Percentiles rank a stretch among this genome's conserved stretches.
Evolutionary conservation across 352 stramenopile genomes (phyloP).

Genomic region (Phytophthora citricola): DNA sequence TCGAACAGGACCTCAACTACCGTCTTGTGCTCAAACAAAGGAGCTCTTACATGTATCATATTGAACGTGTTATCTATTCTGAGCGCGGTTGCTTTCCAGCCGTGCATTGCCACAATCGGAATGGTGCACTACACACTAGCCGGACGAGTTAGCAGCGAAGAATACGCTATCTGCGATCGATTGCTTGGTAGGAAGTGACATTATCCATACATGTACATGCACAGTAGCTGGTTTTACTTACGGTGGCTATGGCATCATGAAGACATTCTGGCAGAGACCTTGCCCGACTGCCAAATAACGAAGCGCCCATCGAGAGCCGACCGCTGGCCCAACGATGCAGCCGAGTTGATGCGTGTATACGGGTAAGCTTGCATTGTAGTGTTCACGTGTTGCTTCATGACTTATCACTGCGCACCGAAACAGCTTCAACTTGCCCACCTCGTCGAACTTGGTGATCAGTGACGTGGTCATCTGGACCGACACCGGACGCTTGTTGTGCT

Average conservation of each 20-base stretch:
- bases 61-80: slow-evolving; percentile 4
- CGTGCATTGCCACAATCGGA: neutral
- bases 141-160: slow-evolving; percentile 70
- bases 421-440: slow-evolving; percentile 45
- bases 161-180: slow-evolving; percentile 79
- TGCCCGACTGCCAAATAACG: slow-evolving; percentile 63
- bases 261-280: slow-evolving; percentile 64
- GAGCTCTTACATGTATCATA: neutral
- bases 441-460: slow-evolving; percentile 55
- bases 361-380: slow-evolving; percentile 39
- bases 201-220: neutral
- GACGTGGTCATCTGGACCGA: slow-evolving; percentile 77
- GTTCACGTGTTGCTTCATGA: slow-evolving; percentile 3
- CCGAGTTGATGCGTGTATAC: slow-evolving; percentile 52
- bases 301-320: slow-evolving; percentile 59
- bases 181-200: slow-evolving; percentile 52
- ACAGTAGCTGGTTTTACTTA: neutral
- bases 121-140: slow-evolving; percentile 76
- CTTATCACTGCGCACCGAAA: slow-evolving; percentile 1
- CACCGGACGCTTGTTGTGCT: slow-evolving; percentile 64
- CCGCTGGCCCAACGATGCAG: slow-evolving; percentile 51
- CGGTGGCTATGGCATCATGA: neutral
- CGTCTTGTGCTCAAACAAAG: no score
- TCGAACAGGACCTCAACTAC: no score
- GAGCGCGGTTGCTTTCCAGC: neutral